These are phyloP conservation scores for Rhizophagus sp. DNA, from an alignment of 192 early-diverging fungal genomes.

Conservation along the genomic window DNA sequence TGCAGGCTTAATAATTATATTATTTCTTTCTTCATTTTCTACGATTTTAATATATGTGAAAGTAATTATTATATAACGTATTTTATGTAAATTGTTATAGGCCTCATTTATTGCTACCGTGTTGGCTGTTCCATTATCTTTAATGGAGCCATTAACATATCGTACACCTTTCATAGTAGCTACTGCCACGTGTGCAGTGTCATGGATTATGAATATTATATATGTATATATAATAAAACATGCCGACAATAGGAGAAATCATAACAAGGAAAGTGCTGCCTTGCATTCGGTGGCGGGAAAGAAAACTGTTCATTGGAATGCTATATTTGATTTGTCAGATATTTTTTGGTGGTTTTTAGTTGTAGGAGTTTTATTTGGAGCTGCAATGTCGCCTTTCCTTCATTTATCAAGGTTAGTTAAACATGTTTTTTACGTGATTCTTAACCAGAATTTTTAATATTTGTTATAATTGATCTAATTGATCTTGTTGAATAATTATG, in stretches of 20 bases:
- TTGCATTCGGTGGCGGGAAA: slow-evolving; percentile 21
- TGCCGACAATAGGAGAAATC: slow-evolving; percentile 36
- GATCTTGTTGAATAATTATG: background rate
- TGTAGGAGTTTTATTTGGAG: slow-evolving; percentile 43
- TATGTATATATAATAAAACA: slow-evolving; percentile 58
- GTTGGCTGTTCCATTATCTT: slow-evolving; percentile 62
- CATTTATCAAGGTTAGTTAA: slow-evolving; percentile 44
- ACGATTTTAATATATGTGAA: background rate
- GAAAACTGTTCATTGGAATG: slow-evolving; percentile 38
- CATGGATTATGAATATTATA: slow-evolving; percentile 68
- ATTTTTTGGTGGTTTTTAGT: slow-evolving; percentile 45
- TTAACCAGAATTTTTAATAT: background rate
- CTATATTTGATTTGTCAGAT: slow-evolving; percentile 44
- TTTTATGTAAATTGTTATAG: slow-evolving; percentile 19
- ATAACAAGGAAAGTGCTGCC: slow-evolving; percentile 27
- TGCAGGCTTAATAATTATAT: background rate
- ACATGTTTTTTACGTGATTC: background rate
- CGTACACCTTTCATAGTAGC: slow-evolving; percentile 55
- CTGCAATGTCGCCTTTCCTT: slow-evolving; percentile 44
- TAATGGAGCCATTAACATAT: slow-evolving; percentile 46
- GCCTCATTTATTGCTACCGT: slow-evolving; percentile 72
- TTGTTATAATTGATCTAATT: background rate
- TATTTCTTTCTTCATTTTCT: background rate
- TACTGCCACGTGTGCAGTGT: slow-evolving; percentile 61
- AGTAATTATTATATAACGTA: background rate